phyloP scores from a whole-genome alignment of 306 rosid species.

The Lathyrus tuberosus region DNA sequence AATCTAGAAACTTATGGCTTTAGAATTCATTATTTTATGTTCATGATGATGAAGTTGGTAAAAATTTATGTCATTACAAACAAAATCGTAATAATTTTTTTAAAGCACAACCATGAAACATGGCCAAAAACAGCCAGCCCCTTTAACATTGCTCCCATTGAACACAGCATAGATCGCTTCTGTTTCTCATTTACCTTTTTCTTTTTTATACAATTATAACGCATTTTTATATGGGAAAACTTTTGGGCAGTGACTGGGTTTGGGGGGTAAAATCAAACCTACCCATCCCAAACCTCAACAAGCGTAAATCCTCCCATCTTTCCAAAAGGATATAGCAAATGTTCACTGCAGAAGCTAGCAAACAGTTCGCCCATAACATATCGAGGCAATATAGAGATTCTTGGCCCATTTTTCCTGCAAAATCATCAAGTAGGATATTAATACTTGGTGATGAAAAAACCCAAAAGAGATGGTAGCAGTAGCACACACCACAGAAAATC shows the following conservation, averaged over 20 bases:
- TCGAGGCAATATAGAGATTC: conserved; percentile 90
- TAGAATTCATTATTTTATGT: conserved; percentile 28
- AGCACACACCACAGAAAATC: conserved; percentile 2
- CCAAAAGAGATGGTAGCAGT: background rate
- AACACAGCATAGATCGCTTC: conserved; percentile 38
- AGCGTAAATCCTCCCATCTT: conserved; percentile 32
- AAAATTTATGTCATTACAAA: conserved; percentile 44
- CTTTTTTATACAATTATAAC: conserved; percentile 43
- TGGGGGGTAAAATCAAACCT: conserved; percentile 41
- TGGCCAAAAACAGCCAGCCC: conserved; percentile 46
- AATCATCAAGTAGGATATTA: conserved; percentile 27
- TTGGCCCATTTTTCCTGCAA: conserved; percentile 93
- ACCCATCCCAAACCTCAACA: conserved; percentile 40
- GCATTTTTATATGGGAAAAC: conserved; percentile 33
- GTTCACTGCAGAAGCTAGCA: conserved; percentile 62
- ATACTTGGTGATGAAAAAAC: conserved; percentile 1
- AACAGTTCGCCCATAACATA: conserved; percentile 90
- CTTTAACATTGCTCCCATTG: conserved; percentile 43
- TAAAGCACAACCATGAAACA: conserved; percentile 41
- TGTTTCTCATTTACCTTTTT: conserved; percentile 34
- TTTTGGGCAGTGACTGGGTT: conserved; percentile 18
- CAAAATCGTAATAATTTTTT: conserved; percentile 44
- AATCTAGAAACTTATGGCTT: conserved; percentile 29
- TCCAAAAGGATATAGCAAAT: conserved; percentile 39
- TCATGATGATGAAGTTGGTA: conserved; percentile 18